A percentile compares a stretch with the other conserved stretches of the same genome.
phyloP scores from a whole-genome alignment of 805 yeast species.

The Pichia scutulata region DNA sequence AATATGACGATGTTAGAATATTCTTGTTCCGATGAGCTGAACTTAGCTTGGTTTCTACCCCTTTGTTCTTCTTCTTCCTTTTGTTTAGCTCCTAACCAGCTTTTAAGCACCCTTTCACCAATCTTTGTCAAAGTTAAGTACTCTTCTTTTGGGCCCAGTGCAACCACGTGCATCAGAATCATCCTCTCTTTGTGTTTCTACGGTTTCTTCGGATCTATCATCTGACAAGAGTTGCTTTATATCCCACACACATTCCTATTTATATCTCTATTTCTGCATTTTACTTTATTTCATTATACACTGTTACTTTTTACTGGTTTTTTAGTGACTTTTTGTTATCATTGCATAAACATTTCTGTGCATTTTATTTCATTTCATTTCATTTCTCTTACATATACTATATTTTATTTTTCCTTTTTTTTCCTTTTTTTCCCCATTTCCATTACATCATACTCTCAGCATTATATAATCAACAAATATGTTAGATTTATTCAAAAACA shows the following conservation, averaged over 20 bases:
- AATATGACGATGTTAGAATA: not conserved
- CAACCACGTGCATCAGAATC: not conserved
- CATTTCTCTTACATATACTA: no score
- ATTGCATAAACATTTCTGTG: not conserved
- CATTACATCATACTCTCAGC: not conserved
- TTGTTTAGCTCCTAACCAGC: not conserved
- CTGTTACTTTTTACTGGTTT: not conserved
- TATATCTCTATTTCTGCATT: not conserved
- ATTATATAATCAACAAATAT: conserved; percentile 8
- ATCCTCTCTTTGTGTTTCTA: not conserved
- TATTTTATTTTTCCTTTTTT: not conserved
- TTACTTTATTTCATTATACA: not conserved
- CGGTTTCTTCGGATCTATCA: not conserved
- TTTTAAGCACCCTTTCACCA: not conserved
- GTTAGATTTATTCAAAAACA: conserved; percentile 25
- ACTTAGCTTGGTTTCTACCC: not conserved
- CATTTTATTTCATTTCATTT: no score
- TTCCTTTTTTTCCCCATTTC: not conserved
- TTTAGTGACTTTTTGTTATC: not conserved
- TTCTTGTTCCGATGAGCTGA: no score
- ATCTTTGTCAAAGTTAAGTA: not conserved
- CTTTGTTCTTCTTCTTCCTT: not conserved
- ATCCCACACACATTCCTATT: not conserved
- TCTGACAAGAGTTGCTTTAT: not conserved
- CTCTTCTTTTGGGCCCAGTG: not conserved